phyloP scores from a whole-genome alignment of 1,139 yeast species.

The Ogataea hybrid region DNA sequence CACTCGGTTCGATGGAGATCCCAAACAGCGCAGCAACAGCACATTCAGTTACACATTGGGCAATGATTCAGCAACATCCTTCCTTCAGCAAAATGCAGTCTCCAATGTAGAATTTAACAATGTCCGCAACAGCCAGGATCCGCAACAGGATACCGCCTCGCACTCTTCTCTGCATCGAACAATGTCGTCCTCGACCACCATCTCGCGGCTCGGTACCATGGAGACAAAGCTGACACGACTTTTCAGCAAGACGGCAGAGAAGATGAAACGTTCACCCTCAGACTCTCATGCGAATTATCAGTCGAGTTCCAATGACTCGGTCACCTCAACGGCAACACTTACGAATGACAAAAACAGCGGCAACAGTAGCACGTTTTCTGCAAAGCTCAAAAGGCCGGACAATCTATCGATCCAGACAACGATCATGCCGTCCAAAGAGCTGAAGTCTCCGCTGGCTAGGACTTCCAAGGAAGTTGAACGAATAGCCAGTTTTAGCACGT shows the following conservation, averaged over 20 bases:
- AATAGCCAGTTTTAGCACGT: slow-evolving; percentile 27
- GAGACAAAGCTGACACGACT: slow-evolving; percentile 26
- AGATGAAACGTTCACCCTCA: slow-evolving; percentile 22
- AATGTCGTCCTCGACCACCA: slow-evolving; percentile 20
- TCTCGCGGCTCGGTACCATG: slow-evolving; percentile 20
- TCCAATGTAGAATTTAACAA: slow-evolving; percentile 33
- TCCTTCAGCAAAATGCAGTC: slow-evolving; percentile 19
- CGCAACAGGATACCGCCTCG: slow-evolving; percentile 9
- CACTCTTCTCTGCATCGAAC: slow-evolving; percentile 16
- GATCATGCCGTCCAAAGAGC: slow-evolving; percentile 25
- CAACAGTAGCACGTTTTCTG: slow-evolving; percentile 11
- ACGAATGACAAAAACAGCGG: slow-evolving; percentile 3
- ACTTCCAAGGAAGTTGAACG: slow-evolving; percentile 45
- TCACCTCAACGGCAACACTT: slow-evolving; percentile 4
- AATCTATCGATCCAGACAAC: slow-evolving; percentile 29
- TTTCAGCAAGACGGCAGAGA: slow-evolving; percentile 23
- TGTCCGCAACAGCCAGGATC: slow-evolving; percentile 23
- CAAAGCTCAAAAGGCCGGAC: slow-evolving; percentile 26
- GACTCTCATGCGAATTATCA: slow-evolving; percentile 8
- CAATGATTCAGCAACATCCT: slow-evolving; percentile 7
- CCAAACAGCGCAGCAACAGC: slow-evolving; percentile 10
- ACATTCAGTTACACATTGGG: slow-evolving; percentile 5
- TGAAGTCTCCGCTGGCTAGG: slow-evolving; percentile 38
- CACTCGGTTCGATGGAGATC: not conserved
- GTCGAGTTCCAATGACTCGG: not conserved